Base-by-base conservation (phyloP, 2,329 filamentous ascomycete genomes). In the Amylocarpus encephaloides region DNA sequence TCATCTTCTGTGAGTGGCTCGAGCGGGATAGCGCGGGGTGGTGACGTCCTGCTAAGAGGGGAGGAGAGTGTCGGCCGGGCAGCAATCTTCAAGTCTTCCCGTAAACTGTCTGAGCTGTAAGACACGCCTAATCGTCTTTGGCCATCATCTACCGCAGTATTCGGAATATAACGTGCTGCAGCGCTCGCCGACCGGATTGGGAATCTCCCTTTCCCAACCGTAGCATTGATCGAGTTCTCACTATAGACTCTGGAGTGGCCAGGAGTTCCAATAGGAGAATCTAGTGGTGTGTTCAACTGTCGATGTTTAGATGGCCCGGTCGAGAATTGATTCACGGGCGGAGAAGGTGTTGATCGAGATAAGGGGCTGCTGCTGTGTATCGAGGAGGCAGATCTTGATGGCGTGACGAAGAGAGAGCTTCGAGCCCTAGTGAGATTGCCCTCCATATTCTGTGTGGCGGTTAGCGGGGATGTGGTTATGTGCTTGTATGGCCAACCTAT, bases 361-460 rank as follows among this genome's bases (percentile, higher is more conserved):
- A 69, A 64, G 56, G 68, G 70, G 62, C 62, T 66, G 49, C 59
- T 63, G 52, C 62, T 66, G 16, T 64, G 55, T 22, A 73, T 71
- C 10, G 73, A 70, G 47, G 72, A 71, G 44, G 73, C 71, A 19
- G 77, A 74, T 6, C 69, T 62, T 11, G 73, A 73, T 7, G 77
- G 73, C 6, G 72, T 72, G 32, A 73, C 70, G 41, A 79, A 74
- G 19, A 88, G 73, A 9, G 85, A 84, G 56, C 79, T 82, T 60
- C 88, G 80, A 29, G 89, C 91, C 53, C 88, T 84, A 50, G 78
- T 84, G 16, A 96, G 74, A 60, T 96, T 96, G 34, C 86, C 89
- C 69, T 96, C 92, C 90, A 96, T 95, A 30, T 88, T 86, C 89
- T 94, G 66, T 18, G 50, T 36, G 29, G 22, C n/a, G 22, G 49